Evolutionary conservation across 257 asterid genomes (phyloP).

Genomic region (Thymus mandschuricus): DNA sequence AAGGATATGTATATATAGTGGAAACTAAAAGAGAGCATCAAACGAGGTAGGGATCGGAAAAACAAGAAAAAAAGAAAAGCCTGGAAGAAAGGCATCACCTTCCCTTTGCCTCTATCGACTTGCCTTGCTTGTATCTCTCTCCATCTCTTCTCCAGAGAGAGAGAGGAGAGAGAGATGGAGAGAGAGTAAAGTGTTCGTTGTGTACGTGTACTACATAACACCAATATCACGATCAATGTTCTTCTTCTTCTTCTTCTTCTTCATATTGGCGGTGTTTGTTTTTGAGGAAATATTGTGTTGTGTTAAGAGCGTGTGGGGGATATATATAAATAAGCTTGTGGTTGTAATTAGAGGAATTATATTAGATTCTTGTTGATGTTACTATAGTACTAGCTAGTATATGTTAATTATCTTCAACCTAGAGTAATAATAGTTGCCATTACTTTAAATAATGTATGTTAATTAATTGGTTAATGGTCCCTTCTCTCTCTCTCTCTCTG

Average conservation of each 20-base stretch:
- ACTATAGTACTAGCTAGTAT: not conserved
- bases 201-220: not conserved
- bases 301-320: not conserved
- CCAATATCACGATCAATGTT: not conserved
- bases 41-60: not conserved
- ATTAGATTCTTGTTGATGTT: not conserved
- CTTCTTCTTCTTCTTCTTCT: not conserved
- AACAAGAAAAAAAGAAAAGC: not conserved
- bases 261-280: slow-evolving; percentile 7
- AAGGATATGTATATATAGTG: not conserved
- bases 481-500: not conserved
- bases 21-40: not conserved
- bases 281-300: not conserved
- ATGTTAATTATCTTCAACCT: not conserved
- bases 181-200: not conserved
- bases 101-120: slow-evolving; percentile 54
- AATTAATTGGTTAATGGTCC: slow-evolving; percentile 21
- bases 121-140: slow-evolving; percentile 37
- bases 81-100: slow-evolving; percentile 59
- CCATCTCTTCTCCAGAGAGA: not conserved
- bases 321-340: slow-evolving; percentile 12
- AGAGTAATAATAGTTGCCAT: not conserved
- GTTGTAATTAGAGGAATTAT: slow-evolving; percentile 4
- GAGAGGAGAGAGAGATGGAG: not conserved
- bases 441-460: not conserved